Evolutionary conservation across 352 stramenopile species (phyloP), one percentile per base, ranked within the genome.

Genomic region (Phytophthora hibernalis): DNA sequence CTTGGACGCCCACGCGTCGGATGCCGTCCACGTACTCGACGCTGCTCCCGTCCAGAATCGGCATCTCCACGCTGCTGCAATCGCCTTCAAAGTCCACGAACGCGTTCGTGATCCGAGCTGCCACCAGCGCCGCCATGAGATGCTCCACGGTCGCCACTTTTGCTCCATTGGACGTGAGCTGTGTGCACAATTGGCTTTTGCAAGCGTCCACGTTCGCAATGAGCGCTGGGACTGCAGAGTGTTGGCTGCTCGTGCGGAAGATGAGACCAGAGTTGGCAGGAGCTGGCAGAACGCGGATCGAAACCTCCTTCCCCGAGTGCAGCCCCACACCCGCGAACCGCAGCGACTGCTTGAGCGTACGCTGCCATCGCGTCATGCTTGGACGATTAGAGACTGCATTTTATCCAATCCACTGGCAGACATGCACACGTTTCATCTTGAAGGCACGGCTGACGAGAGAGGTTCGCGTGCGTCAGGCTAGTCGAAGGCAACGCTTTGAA

Each of bases 41-140:
- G 54, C 80, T 89, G 58, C 81, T 91, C 9, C 85, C 85, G 49
- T 93, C 85, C 30, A 93, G 65, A 50, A 91, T 80, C 5, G 85
- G 85, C 35, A 93, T 30, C 61, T 93, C 85, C 5, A 82, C 51
- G 7, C 49, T 66, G 15, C 16, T 38, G 18, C 7, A 15, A 5
- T 54, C 18, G 0, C 28, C 48, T 48, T 75, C 63, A 40, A 87
- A 57, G 10, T 84, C 68, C 0, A 93, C 61, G 30, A 72, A 68
- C 12, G 69, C 76, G 54, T 88, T 87, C 2, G 68, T 74, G 26
- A 93, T 49, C 20, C 74, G 63, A 15, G 72, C 60, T 7, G 78
- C 81, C 21, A 78, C 72, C 8, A 91, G 65, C 40, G 81, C 83
- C 6, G 85, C 79, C 79, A 93, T 85, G 10, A 93, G 38, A 40